These are phyloP conservation scores for Fusarium pseudocircinatum DNA, from an alignment of 2,329 filamentous ascomycete species.

Conservation along the genomic window DNA sequence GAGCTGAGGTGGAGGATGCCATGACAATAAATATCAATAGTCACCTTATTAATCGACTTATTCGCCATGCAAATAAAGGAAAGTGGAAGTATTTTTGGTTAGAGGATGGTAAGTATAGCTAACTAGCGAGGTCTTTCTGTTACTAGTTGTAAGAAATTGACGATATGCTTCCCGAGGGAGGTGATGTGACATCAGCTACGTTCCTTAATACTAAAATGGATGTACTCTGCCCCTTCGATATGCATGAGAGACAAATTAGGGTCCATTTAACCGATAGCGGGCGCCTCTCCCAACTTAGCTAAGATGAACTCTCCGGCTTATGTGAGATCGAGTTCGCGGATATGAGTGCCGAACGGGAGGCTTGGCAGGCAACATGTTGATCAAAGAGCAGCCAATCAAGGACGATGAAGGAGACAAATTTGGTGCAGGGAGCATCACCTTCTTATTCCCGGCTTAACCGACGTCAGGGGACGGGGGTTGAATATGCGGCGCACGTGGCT, in stretches of 20 bases:
- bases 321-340: not conserved
- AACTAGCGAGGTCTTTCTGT: accelerated
- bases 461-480: not conserved
- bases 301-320: not conserved
- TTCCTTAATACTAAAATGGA: not conserved
- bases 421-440: accelerated
- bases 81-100: accelerated
- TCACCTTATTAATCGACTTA: accelerated
- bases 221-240: not conserved
- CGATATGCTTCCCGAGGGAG: not conserved
- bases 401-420: not conserved
- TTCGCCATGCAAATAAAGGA: accelerated
- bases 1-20: not conserved
- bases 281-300: not conserved
- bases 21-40: accelerated
- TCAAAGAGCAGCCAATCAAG: not conserved
- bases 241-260: not conserved
- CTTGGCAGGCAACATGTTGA: not conserved
- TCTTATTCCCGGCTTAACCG: not conserved
- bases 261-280: not conserved
- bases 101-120: accelerated
- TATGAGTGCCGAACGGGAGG: not conserved
- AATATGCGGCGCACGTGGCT: not conserved
- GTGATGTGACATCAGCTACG: accelerated
- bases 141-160: too few relatives aligned